These are phyloP conservation scores for Aspergillus sp. DNA, from an alignment of 2,329 filamentous ascomycete genomes.

Conservation along the genomic window DNA sequence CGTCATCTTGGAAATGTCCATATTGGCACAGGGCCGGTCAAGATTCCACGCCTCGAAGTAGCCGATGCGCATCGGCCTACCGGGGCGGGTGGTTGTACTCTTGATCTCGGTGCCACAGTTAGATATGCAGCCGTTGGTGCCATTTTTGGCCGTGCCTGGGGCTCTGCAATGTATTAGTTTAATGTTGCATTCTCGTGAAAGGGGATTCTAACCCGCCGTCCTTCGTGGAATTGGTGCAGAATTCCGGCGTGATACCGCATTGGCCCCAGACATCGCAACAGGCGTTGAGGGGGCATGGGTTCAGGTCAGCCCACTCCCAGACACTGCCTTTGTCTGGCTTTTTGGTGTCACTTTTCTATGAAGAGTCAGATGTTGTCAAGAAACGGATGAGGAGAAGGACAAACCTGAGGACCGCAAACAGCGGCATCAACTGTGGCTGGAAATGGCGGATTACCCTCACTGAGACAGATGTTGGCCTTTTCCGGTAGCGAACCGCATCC, in stretches of 20 bases:
- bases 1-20: conserved; percentile 17
- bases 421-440: conserved; percentile 38
- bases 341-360: conserved; percentile 37
- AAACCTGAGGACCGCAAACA: conserved; percentile 47
- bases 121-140: conserved; percentile 41
- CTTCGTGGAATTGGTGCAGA: conserved; percentile 34
- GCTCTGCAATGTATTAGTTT: conserved; percentile 10
- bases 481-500: conserved; percentile 38
- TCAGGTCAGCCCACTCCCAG: conserved; percentile 37
- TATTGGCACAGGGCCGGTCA: conserved; percentile 31
- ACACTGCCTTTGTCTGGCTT: conserved; percentile 25
- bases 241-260: conserved; percentile 47
- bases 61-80: conserved; percentile 23
- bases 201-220: neutral
- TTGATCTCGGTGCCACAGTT: conserved; percentile 44
- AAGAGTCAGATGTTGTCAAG: neutral
- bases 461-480: conserved; percentile 39
- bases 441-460: conserved; percentile 40
- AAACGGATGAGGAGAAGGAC: neutral
- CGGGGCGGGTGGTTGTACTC: conserved; percentile 5
- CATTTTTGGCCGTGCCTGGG: conserved; percentile 37
- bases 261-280: conserved; percentile 48
- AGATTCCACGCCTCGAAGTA: conserved; percentile 37
- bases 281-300: conserved; percentile 47
- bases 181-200: conserved; percentile 2